Evolutionary conservation across 2,329 filamentous ascomycete genomes (phyloP).

Genomic region (Pseudopithomyces chartarum): DNA sequence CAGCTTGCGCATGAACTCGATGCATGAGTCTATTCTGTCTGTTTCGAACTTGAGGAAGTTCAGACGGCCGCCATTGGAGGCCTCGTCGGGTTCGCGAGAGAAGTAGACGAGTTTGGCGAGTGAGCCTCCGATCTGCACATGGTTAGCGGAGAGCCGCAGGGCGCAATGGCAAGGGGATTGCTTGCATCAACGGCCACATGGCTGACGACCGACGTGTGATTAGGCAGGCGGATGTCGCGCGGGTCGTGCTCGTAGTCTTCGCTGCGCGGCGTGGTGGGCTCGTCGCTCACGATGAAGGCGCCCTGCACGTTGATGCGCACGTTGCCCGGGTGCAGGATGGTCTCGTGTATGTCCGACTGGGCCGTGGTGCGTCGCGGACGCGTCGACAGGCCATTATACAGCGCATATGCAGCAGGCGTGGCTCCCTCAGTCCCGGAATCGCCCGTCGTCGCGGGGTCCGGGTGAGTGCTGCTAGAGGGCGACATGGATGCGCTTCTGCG

Average conservation of each 20-base stretch:
- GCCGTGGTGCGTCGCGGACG: conserved; percentile 35
- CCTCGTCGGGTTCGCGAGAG: conserved; percentile 80
- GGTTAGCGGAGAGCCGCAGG: conserved; percentile 20
- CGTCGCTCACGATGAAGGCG: conserved; percentile 91
- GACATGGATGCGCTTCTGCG: conserved; percentile 36
- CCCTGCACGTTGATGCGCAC: conserved; percentile 97
- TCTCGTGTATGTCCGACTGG: conserved; percentile 52
- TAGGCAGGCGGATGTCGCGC: conserved; percentile 92
- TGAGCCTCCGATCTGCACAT: conserved; percentile 82
- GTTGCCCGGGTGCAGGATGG: conserved; percentile 65
- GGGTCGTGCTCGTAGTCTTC: conserved; percentile 72
- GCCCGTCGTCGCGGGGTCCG: conserved; percentile 39
- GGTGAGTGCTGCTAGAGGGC: conserved; percentile 19
- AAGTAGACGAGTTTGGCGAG: conserved; percentile 98
- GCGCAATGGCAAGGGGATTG: background rate
- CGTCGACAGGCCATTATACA: conserved; percentile 19
- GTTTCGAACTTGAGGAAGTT: conserved; percentile 98
- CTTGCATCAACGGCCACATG: conserved; percentile 95
- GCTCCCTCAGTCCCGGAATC: conserved; percentile 27
- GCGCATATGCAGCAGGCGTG: conserved; percentile 3
- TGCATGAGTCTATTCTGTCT: conserved; percentile 88
- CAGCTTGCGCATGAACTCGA: conserved; percentile 86
- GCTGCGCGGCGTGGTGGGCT: conserved; percentile 54
- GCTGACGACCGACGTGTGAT: conserved; percentile 93
- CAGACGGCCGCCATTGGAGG: conserved; percentile 82